These are phyloP conservation scores for Colletotrichum orbiculare DNA, from an alignment of 2,329 filamentous ascomycete species.

Conservation along the genomic window DNA sequence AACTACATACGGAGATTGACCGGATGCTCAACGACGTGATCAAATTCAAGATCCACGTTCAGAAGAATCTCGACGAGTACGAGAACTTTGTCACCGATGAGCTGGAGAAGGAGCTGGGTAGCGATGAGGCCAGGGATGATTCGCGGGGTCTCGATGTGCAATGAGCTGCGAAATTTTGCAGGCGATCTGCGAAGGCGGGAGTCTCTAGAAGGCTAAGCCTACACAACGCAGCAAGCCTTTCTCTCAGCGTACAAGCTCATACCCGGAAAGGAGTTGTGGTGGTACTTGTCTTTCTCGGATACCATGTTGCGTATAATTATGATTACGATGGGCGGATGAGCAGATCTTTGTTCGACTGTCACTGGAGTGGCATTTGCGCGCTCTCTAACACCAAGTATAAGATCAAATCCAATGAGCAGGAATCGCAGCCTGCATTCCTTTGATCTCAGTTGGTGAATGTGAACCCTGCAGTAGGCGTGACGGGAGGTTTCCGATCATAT, in stretches of 20 bases:
- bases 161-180: conserved; percentile 37
- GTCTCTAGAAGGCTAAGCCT: too few relatives aligned
- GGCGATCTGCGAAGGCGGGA: conserved; percentile 4
- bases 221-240: not conserved
- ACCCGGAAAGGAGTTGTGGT: conserved; percentile 6
- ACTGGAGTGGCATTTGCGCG: too few relatives aligned
- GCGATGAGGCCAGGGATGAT: conserved; percentile 67
- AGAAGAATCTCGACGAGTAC: conserved; percentile 92
- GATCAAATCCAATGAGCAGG: too few relatives aligned
- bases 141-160: conserved; percentile 61
- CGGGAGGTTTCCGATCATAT: too few relatives aligned
- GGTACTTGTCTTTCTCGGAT: conserved; percentile 27
- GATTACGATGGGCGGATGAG: not conserved
- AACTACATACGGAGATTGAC: conserved; percentile 97
- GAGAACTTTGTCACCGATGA: conserved; percentile 94
- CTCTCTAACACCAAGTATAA: too few relatives aligned
- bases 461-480: too few relatives aligned
- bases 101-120: conserved; percentile 85
- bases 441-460: too few relatives aligned
- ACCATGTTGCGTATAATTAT: conserved; percentile 35
- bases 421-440: too few relatives aligned
- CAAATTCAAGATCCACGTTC: conserved; percentile 97
- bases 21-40: conserved; percentile 97
- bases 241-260: conserved; percentile 17
- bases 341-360: too few relatives aligned